A percentile compares a stretch with the other conserved stretches of the same genome.
phyloP scores from a whole-genome alignment of 495 filamentous ascomycete genomes.

The Podospora tetraspora region DNA sequence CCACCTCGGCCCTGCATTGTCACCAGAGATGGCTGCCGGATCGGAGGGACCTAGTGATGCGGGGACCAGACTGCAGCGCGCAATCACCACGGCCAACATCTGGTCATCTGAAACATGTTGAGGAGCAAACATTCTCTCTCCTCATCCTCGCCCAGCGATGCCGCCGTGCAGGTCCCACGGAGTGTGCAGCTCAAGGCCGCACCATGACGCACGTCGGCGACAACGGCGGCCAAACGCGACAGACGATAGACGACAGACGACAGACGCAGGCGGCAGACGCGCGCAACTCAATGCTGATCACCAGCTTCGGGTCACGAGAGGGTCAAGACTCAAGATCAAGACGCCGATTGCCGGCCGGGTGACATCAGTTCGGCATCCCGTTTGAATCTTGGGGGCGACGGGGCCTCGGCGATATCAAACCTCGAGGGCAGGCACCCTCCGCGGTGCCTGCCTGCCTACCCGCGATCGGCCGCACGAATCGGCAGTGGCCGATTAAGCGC shows the following conservation, averaged over 20 bases:
- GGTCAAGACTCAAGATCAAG: background rate
- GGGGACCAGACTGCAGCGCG: background rate
- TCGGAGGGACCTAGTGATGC: background rate
- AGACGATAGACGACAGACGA: constrained; percentile 7
- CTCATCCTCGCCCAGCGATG: background rate
- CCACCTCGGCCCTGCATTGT: background rate
- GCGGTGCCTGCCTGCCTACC: background rate
- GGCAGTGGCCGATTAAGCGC: constrained; percentile 9
- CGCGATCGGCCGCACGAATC: constrained; percentile 2
- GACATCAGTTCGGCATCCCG: background rate
- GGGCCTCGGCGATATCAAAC: background rate
- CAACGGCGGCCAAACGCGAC: constrained; percentile 1
- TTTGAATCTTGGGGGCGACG: background rate
- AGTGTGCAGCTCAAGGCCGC: background rate
- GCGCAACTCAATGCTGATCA: constrained; percentile 5
- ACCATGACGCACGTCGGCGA: constrained; percentile 1
- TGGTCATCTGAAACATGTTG: background rate
- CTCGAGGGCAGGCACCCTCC: background rate
- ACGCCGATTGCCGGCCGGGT: background rate
- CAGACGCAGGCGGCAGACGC: background rate
- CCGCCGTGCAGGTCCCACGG: background rate
- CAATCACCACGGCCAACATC: background rate
- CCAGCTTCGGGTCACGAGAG: background rate
- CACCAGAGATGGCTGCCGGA: background rate
- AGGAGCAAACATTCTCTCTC: background rate